A percentile compares a stretch with the other conserved stretches of the same genome.
phyloP scores from a whole-genome alignment of 352 stramenopile genomes.

The Globisporangium ultimum region DNA sequence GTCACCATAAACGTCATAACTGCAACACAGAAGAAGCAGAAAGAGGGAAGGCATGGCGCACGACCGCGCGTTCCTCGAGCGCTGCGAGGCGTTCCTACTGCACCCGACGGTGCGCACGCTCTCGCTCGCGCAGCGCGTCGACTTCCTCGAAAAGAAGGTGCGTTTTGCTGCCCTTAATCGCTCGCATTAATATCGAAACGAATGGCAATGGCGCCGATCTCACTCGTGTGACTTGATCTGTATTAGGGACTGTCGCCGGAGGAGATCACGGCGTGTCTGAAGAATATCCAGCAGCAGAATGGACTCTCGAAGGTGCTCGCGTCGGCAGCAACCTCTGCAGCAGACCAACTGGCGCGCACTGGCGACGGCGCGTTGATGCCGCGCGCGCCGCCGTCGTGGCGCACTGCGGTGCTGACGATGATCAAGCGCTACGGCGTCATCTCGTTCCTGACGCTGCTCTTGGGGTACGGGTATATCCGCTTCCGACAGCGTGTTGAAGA shows the following conservation, averaged over 20 bases:
- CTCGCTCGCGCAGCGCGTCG: slow-evolving; percentile 65
- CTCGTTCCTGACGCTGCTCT: slow-evolving; percentile 25
- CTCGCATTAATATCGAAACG: neutral
- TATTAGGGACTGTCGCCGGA: slow-evolving; percentile 48
- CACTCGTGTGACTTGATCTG: no score
- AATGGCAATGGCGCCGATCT: neutral
- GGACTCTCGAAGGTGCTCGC: slow-evolving; percentile 41
- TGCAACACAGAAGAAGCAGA: neutral
- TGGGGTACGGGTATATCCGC: slow-evolving; percentile 32
- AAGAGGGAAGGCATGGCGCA: slow-evolving; percentile 16
- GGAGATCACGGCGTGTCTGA: slow-evolving; percentile 62
- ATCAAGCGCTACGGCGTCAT: slow-evolving; percentile 30
- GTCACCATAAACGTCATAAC: slow-evolving; percentile 5
- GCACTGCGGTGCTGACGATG: slow-evolving; percentile 16
- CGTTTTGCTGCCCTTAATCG: neutral
- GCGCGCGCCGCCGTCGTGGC: slow-evolving; percentile 10
- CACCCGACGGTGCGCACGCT: slow-evolving; percentile 59
- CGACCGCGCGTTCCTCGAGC: slow-evolving; percentile 39
- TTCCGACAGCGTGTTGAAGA: slow-evolving; percentile 22
- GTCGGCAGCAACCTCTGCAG: slow-evolving; percentile 7
- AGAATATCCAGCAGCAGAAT: slow-evolving; percentile 51
- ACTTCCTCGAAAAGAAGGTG: slow-evolving; percentile 72
- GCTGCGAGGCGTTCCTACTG: slow-evolving; percentile 67
- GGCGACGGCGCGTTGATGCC: neutral
- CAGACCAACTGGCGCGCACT: neutral